Evolutionary conservation across 2,329 filamentous ascomycete species (phyloP).

Genomic region (Alternaria arborescens): DNA sequence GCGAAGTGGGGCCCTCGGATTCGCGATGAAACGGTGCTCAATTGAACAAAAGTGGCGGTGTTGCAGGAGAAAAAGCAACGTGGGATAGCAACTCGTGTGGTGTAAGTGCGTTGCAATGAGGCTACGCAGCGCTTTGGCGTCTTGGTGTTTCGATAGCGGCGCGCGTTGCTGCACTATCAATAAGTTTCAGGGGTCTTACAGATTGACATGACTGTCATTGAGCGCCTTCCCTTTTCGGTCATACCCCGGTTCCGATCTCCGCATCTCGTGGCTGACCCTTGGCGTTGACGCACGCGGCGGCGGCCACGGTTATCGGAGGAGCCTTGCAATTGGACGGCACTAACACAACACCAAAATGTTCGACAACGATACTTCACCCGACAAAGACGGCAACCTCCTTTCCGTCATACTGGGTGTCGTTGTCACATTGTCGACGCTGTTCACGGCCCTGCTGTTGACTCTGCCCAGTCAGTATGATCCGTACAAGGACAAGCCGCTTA

Average conservation of each 20-base stretch:
- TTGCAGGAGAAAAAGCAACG: constrained; percentile 8
- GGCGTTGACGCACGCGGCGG: constrained; percentile 17
- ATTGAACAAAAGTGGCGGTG: constrained; percentile 1
- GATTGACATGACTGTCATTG: constrained; percentile 19
- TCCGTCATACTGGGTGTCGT: constrained; percentile 53
- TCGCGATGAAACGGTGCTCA: constrained; percentile 2
- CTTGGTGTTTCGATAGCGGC: constrained; percentile 20
- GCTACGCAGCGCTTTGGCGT: constrained; percentile 19
- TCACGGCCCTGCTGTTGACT: constrained; percentile 62
- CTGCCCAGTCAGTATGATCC: constrained; percentile 63
- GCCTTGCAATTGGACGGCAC: constrained; percentile 27
- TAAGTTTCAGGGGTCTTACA: constrained; percentile 33
- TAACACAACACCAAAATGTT: constrained; percentile 29
- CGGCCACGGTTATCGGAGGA: constrained; percentile 22
- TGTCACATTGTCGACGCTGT: constrained; percentile 54
- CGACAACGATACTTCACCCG: constrained; percentile 43
- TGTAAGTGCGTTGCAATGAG: constrained; percentile 10
- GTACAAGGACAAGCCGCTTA: constrained; percentile 41
- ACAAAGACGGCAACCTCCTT: constrained; percentile 37
- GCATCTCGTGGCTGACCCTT: constrained; percentile 18
- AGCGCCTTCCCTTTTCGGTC: constrained; percentile 27
- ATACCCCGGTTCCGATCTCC: constrained; percentile 26
- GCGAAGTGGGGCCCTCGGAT: constrained; percentile 8
- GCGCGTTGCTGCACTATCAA: constrained; percentile 17
- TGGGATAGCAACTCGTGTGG: constrained; percentile 3